Percentiles rank a stretch among this genome's conserved stretches.
phyloP scores from a whole-genome alignment of 495 filamentous ascomycete genomes.

The Penicillium desertorum region DNA sequence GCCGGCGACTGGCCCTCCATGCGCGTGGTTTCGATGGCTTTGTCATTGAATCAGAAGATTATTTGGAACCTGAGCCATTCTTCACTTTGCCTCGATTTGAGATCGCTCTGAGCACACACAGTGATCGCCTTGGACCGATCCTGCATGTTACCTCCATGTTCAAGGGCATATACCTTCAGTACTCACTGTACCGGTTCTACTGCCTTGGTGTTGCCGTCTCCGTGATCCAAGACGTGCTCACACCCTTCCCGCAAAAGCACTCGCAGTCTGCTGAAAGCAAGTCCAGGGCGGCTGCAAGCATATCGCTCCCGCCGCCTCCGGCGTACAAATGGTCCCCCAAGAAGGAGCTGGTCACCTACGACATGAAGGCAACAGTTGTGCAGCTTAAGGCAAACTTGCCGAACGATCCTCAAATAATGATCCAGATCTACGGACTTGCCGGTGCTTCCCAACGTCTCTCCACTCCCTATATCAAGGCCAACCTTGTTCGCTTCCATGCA shows the following conservation, averaged over 20 bases:
- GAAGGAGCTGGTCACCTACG: constrained; percentile 73
- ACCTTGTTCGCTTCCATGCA: constrained; percentile 77
- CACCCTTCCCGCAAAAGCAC: constrained; percentile 37
- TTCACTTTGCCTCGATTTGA: constrained; percentile 84
- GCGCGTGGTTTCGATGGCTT: constrained; percentile 81
- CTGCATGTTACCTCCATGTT: constrained; percentile 83
- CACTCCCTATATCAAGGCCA: constrained; percentile 71
- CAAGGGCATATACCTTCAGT: constrained; percentile 76
- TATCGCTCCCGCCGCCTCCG: constrained; percentile 32
- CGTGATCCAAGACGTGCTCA: constrained; percentile 74
- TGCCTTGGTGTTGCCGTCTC: constrained; percentile 78
- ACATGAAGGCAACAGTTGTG: constrained; percentile 73
- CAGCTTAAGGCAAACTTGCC: constrained; percentile 90
- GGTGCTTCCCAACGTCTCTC: constrained; percentile 83
- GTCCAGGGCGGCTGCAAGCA: constrained; percentile 15
- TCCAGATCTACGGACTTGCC: constrained; percentile 79
- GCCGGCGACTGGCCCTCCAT: constrained; percentile 77
- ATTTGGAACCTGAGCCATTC: constrained; percentile 82
- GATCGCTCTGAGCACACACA: constrained; percentile 77
- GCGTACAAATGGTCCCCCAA: constrained; percentile 32
- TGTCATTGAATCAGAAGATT: constrained; percentile 82
- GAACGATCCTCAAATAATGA: constrained; percentile 81
- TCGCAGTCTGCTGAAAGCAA: constrained; percentile 14
- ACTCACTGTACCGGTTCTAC: constrained; percentile 93
- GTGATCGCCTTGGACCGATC: constrained; percentile 79